Conservation (phyloP, 768 basidiomycete genomes). For the Pleurotus salmoneostramineus region DNA sequence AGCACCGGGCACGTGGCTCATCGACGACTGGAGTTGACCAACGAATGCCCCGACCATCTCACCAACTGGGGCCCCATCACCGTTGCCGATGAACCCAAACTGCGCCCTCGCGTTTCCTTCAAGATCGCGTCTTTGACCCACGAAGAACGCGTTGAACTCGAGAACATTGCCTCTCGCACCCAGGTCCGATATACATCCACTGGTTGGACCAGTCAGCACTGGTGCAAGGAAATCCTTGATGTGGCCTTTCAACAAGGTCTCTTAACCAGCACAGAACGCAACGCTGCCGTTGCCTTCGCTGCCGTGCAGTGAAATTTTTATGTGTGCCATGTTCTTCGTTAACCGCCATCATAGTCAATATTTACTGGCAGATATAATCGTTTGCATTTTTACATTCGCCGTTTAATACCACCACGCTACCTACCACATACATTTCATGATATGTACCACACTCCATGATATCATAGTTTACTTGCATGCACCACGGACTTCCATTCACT, state of each 20-base stretch:
- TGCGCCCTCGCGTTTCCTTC: neutral
- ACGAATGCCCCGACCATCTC: neutral
- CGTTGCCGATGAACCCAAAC: neutral
- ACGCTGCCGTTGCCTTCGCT: neutral
- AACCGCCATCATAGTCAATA: no score
- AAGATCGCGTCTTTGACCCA: neutral
- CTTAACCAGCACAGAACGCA: neutral
- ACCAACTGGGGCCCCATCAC: neutral
- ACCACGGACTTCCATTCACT: no score
- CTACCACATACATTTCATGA: no score
- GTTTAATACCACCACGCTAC: no score
- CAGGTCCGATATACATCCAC: neutral
- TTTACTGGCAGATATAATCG: no score
- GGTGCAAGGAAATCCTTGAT: neutral
- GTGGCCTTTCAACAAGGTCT: neutral
- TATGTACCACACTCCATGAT: no score
- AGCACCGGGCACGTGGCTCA: neutral
- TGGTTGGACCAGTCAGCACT: neutral
- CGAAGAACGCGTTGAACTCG: neutral
- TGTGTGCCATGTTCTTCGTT: neutral
- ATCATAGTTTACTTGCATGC: no score
- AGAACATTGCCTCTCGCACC: neutral
- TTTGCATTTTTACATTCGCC: no score
- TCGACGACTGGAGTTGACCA: neutral
- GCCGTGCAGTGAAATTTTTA: neutral